Evolutionary conservation across 805 yeast genomes (phyloP).

Genomic region (Yamadazyma tumulicola): DNA sequence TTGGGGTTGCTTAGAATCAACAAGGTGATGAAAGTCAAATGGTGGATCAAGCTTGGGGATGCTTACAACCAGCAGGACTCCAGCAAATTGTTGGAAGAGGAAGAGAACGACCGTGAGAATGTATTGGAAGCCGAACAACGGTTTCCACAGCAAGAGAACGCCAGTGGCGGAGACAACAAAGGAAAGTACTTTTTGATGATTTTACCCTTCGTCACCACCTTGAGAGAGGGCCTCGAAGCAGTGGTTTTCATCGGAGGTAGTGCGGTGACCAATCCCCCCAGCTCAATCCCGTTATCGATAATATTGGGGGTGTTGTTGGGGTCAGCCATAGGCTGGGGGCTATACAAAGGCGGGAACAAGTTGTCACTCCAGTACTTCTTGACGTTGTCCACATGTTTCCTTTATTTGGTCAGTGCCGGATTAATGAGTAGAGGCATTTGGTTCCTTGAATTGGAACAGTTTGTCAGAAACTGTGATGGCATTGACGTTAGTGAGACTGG

Average conservation of each 20-base stretch:
- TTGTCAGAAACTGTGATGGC: constrained; percentile 37
- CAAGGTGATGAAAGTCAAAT: constrained; percentile 71
- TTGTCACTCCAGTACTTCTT: constrained; percentile 41
- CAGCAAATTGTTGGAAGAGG: constrained; percentile 1
- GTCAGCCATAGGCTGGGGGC: constrained; percentile 41
- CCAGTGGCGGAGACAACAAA: background rate
- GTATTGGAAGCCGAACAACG: background rate
- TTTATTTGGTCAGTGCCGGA: constrained; percentile 44
- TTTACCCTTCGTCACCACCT: constrained; percentile 47
- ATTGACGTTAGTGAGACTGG: constrained; percentile 43
- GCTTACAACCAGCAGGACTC: constrained; percentile 23
- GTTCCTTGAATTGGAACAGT: constrained; percentile 40
- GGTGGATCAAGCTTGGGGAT: constrained; percentile 51
- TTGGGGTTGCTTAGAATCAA: constrained; percentile 76
- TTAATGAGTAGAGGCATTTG: constrained; percentile 43
- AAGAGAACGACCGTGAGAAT: constrained; percentile 2
- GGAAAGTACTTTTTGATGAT: constrained; percentile 28
- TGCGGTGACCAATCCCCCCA: constrained; percentile 32
- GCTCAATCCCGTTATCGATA: constrained; percentile 55
- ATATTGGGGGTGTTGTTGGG: constrained; percentile 60
- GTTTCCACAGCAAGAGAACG: background rate
- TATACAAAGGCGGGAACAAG: constrained; percentile 40
- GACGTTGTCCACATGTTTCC: constrained; percentile 36
- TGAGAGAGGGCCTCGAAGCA: constrained; percentile 89
- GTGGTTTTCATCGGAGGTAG: constrained; percentile 90